Conservation (phyloP, 208 protist species). For the Trypanosoma brucei region DNA sequence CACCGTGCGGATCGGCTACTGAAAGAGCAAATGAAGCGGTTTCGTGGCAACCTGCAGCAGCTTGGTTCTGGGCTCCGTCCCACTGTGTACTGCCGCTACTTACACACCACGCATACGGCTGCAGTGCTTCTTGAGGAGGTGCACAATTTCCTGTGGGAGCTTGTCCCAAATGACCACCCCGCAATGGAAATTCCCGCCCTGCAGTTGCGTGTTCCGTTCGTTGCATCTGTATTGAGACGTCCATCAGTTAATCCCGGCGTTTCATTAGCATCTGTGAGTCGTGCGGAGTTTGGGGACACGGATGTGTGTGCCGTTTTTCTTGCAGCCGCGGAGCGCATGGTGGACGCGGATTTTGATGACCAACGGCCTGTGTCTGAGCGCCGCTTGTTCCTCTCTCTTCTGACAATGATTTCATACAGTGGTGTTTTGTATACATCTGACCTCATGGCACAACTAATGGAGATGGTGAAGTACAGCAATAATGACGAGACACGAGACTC, state of each 20-base stretch:
- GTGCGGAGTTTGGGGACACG: conserved; percentile 69
- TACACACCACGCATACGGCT: conserved; percentile 42
- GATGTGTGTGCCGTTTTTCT: conserved; percentile 77
- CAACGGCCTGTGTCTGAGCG: conserved; percentile 49
- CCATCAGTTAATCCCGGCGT: conserved; percentile 18
- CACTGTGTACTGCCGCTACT: conserved; percentile 65
- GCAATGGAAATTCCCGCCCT: conserved; percentile 64
- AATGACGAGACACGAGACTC: conserved; percentile 41
- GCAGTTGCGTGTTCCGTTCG: conserved; percentile 67
- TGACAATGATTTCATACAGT: conserved; percentile 72
- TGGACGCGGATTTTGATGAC: conserved; percentile 68
- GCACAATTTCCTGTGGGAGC: conserved; percentile 85
- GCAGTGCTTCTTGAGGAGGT: conserved; percentile 59
- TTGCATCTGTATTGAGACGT: conserved; percentile 63
- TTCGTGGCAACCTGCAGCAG: conserved; percentile 61
- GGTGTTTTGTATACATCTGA: conserved; percentile 80
- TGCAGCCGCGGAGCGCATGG: conserved; percentile 61
- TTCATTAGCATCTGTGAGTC: conserved; percentile 7
- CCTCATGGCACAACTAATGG: conserved; percentile 84
- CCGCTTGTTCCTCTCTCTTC: conserved; percentile 65
- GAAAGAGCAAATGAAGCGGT: conserved; percentile 51
- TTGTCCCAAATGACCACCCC: conserved; percentile 65
- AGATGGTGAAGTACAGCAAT: conserved; percentile 80
- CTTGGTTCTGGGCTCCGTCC: conserved; percentile 60
- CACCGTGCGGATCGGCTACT: conserved; percentile 58